Conservation (phyloP, 2,329 filamentous ascomycete species). For the Moelleriella libera region DNA sequence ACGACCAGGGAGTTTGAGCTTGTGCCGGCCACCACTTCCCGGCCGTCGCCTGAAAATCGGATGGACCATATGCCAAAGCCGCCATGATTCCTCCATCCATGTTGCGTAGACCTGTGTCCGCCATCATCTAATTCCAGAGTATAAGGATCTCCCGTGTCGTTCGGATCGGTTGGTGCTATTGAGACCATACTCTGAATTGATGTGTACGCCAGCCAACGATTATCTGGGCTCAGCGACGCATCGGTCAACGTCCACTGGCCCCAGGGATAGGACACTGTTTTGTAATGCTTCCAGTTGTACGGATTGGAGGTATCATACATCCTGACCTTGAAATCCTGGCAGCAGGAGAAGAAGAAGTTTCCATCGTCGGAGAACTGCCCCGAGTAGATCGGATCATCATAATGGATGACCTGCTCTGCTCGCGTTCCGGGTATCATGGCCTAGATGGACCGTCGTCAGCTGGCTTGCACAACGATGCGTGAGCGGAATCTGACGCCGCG, state of each 20-base stretch:
- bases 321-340: slow-evolving; percentile 83
- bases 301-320: slow-evolving; percentile 98
- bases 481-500: no score
- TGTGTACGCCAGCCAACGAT: slow-evolving; percentile 81
- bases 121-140: slow-evolving; percentile 50
- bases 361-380: slow-evolving; percentile 95
- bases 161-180: slow-evolving; percentile 74
- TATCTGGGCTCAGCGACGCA: slow-evolving; percentile 80
- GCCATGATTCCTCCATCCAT: slow-evolving; percentile 14
- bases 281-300: slow-evolving; percentile 92
- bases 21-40: slow-evolving; percentile 82
- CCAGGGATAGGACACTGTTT: slow-evolving; percentile 70
- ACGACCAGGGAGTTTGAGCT: slow-evolving; percentile 68
- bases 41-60: slow-evolving; percentile 81
- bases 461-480: not conserved
- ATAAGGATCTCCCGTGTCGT: slow-evolving; percentile 66
- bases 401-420: slow-evolving; percentile 80
- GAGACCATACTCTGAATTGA: slow-evolving; percentile 77
- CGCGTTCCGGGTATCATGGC: slow-evolving; percentile 62
- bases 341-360: slow-evolving; percentile 90
- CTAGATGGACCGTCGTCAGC: slow-evolving; percentile 21
- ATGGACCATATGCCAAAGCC: slow-evolving; percentile 71
- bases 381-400: slow-evolving; percentile 75
- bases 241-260: slow-evolving; percentile 96
- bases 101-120: slow-evolving; percentile 2